Percentiles rank a stretch among this genome's conserved stretches.
Conservation (phyloP, 352 stramenopile genomes). For the Globisporangium nagaii region DNA sequence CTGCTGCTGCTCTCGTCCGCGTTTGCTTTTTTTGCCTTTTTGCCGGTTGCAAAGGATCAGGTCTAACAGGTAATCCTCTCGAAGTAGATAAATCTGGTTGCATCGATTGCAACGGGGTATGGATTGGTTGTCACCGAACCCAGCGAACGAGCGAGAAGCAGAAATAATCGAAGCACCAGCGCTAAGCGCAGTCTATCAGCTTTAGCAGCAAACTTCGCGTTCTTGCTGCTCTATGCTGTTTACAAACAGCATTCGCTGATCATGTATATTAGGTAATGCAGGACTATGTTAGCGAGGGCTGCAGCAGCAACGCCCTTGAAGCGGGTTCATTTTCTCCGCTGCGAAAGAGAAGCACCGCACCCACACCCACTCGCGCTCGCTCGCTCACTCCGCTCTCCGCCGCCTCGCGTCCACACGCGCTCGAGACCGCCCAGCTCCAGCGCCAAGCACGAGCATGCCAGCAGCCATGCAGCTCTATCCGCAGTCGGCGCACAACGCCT, state of each 20-base stretch:
- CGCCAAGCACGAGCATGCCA: too few relatives aligned
- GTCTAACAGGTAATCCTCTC: too few relatives aligned
- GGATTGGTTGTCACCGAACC: not conserved
- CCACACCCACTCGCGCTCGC: not conserved
- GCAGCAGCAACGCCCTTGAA: too few relatives aligned
- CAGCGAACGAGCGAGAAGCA: too few relatives aligned
- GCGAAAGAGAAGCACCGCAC: conserved; percentile 1
- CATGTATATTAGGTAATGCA: too few relatives aligned
- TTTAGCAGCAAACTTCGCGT: too few relatives aligned
- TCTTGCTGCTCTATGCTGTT: too few relatives aligned
- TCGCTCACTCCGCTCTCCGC: not conserved
- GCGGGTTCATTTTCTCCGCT: not conserved
- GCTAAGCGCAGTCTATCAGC: not conserved
- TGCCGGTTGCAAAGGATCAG: too few relatives aligned
- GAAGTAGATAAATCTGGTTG: not conserved
- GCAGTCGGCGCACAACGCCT: conserved; percentile 44
- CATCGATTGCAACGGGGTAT: not conserved
- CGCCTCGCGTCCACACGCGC: not conserved
- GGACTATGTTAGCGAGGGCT: too few relatives aligned
- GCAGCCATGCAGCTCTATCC: conserved; percentile 56
- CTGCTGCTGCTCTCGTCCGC: too few relatives aligned
- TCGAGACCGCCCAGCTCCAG: not conserved
- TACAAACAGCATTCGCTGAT: too few relatives aligned
- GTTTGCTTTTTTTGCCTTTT: not conserved
- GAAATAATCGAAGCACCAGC: too few relatives aligned